phyloP scores from a whole-genome alignment of 2,329 filamentous ascomycete genomes.

The Endocalyx cinctus region DNA sequence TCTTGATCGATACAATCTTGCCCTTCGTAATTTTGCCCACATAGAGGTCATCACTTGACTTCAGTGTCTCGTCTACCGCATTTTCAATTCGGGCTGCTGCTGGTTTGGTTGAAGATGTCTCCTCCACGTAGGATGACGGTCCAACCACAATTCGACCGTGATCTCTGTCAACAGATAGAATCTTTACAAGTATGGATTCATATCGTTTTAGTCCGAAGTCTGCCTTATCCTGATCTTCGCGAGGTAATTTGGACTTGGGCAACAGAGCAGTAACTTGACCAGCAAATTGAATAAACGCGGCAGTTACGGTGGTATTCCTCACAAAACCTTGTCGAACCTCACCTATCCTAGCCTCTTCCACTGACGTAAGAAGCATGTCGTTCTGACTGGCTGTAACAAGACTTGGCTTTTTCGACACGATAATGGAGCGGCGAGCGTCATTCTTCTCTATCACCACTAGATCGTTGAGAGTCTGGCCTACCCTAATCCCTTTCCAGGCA shows the following conservation, averaged over 20 bases:
- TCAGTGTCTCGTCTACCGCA: conserved; percentile 58
- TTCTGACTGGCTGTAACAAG: conserved; percentile 71
- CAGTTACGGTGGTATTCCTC: conserved; percentile 74
- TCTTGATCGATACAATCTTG: conserved; percentile 77
- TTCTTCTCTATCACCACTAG: conserved; percentile 86
- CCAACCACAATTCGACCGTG: conserved; percentile 62
- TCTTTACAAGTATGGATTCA: conserved; percentile 69
- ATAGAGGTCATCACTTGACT: conserved; percentile 65
- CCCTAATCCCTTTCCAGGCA: conserved; percentile 73
- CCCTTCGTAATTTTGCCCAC: conserved; percentile 73
- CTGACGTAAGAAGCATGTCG: conserved; percentile 64
- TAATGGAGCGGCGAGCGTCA: conserved; percentile 68
- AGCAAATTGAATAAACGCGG: conserved; percentile 84
- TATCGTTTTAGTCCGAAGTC: conserved; percentile 76
- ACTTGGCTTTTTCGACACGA: conserved; percentile 77
- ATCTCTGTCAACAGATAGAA: conserved; percentile 67
- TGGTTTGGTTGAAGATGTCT: conserved; percentile 25
- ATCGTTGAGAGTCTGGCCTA: conserved; percentile 77
- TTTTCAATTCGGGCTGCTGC: conserved; percentile 37
- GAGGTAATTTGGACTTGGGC: conserved; percentile 70
- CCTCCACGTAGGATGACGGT: conserved; percentile 38
- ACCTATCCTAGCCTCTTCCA: conserved; percentile 68
- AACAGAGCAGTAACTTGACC: conserved; percentile 72
- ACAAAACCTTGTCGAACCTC: conserved; percentile 73
- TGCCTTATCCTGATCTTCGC: conserved; percentile 61